phyloP scores from a whole-genome alignment of 75 land plant genomes.

The Cunninghamia lanceolata region DNA sequence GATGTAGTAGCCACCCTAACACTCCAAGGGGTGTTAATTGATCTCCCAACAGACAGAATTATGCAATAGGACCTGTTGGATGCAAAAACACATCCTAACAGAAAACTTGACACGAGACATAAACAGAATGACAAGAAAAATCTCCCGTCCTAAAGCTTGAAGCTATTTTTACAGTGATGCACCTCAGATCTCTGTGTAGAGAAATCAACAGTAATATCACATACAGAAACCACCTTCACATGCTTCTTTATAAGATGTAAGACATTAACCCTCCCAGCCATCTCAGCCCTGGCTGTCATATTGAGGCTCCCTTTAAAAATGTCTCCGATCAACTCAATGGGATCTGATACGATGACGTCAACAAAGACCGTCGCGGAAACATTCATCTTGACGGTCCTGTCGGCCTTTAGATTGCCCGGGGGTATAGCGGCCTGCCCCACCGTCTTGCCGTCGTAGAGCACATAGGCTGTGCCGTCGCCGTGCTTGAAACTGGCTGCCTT shows the following conservation, averaged over 20 bases:
- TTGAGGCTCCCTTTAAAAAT: constrained; percentile 9
- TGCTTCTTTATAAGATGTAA: constrained; percentile 35
- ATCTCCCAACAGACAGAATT: too few species aligned
- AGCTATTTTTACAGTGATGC: not conserved
- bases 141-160: too few species aligned
- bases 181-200: not conserved
- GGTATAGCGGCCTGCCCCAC: constrained; percentile 27
- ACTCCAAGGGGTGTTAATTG: too few species aligned
- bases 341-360: not conserved
- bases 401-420: constrained; percentile 26
- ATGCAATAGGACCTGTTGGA: too few species aligned
- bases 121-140: too few species aligned
- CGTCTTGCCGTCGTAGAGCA: constrained; percentile 21
- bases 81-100: too few species aligned
- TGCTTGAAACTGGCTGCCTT: constrained; percentile 24
- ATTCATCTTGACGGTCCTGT: constrained; percentile 19
- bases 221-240: constrained; percentile 21
- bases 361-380: constrained; percentile 26
- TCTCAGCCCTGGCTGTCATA: constrained; percentile 14
- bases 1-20: too few species aligned
- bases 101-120: too few species aligned
- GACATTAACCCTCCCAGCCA: constrained; percentile 41
- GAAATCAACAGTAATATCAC: constrained; percentile 22
- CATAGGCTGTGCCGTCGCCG: constrained; percentile 15
- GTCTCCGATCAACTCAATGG: constrained; percentile 14